Conservation (phyloP, 192 early-diverging fungal genomes). For the Gryganskiella cystojenkinii region DNA sequence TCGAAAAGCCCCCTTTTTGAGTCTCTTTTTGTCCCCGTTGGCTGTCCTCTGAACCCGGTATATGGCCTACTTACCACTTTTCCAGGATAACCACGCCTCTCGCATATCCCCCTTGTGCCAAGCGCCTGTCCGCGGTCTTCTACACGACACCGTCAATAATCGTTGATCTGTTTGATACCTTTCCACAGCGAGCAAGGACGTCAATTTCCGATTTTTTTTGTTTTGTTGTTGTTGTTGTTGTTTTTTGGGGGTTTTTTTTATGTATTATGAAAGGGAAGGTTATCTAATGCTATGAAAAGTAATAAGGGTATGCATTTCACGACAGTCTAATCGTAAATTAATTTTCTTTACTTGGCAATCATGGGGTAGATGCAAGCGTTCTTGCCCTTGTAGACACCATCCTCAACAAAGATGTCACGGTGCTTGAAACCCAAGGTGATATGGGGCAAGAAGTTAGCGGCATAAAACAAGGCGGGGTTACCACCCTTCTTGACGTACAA, state of each 20-base stretch:
- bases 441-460: slow-evolving; percentile 73
- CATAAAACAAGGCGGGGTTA: slow-evolving; percentile 74
- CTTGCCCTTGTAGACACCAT: slow-evolving; percentile 76
- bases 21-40: too few species aligned
- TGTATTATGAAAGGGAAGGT: not conserved
- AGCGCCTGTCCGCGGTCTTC: too few species aligned
- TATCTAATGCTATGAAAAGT: not conserved
- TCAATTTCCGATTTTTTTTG: too few species aligned
- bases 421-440: slow-evolving; percentile 74
- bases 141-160: too few species aligned
- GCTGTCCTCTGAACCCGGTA: too few species aligned
- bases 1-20: too few species aligned
- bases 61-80: not conserved
- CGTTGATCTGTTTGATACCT: too few species aligned
- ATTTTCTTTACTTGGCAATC: slow-evolving; percentile 21
- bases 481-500: slow-evolving; percentile 71
- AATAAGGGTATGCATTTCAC: not conserved
- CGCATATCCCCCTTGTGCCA: too few species aligned
- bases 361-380: slow-evolving; percentile 74
- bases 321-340: not conserved
- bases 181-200: too few species aligned
- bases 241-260: not conserved
- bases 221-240: not conserved
- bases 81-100: not conserved
- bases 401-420: slow-evolving; percentile 72